Conservation (phyloP, 495 filamentous ascomycete species). For the Neurospora pannonica region DNA sequence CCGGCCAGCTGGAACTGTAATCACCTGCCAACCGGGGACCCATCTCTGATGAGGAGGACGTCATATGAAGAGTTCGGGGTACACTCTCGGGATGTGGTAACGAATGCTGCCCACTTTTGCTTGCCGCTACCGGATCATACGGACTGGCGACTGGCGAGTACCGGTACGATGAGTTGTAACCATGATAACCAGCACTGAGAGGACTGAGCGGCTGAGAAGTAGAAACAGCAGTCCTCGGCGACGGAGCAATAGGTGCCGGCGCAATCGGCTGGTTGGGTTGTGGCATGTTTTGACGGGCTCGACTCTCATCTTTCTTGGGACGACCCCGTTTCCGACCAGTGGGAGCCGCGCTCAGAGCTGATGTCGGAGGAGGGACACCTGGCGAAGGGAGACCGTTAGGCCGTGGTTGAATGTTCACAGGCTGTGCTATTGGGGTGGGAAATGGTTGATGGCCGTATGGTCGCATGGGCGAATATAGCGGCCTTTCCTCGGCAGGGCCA, state of each 20-base stretch:
- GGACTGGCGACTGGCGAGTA: neutral
- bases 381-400: conserved; percentile 28
- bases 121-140: neutral
- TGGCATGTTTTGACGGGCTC: conserved; percentile 10
- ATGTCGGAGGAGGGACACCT: conserved; percentile 14
- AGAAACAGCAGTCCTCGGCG: neutral
- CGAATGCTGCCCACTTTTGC: neutral
- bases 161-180: neutral
- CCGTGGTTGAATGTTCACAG: conserved; percentile 23
- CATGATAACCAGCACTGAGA: neutral
- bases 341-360: conserved; percentile 14
- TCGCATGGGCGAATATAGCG: conserved; percentile 6
- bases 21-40: neutral
- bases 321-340: conserved; percentile 19
- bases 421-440: conserved; percentile 9
- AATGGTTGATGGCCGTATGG: conserved; percentile 20
- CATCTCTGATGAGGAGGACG: neutral
- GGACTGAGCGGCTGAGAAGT: neutral
- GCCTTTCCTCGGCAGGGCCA: conserved; percentile 13
- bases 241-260: conserved; percentile 23
- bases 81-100: neutral
- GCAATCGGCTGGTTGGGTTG: conserved; percentile 30
- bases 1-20: neutral
- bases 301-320: conserved; percentile 16
- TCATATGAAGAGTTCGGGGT: neutral